Base-by-base conservation (phyloP, 257 asterid genomes). In the Ilex aquifolium region DNA sequence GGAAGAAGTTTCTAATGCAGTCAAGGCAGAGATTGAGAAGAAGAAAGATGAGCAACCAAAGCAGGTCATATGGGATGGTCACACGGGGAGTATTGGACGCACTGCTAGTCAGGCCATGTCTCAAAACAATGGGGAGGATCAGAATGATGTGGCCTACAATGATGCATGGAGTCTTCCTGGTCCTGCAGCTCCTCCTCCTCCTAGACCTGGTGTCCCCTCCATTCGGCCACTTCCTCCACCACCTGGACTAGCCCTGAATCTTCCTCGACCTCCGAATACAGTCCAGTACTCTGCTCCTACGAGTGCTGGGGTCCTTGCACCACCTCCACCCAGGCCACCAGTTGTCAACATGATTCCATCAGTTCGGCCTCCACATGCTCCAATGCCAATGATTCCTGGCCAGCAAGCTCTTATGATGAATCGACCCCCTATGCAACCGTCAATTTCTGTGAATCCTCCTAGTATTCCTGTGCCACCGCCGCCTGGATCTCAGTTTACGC, bases 1-100 rank as follows among this genome's bases (percentile, higher is more conserved):
- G 64, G 98, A 91, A 83, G 98, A 91, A 79, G 96, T 88, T 55
- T 88, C 96, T 39, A 91, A 91, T 73, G 98, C 96, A 29, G 98
- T 91, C 56, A 91, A 83, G 75, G 98, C 95, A 3, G 96, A 86
- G 82, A 91, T 88, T 61, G 95, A 89, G 60, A 91, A 86, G 90
- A 88, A 88, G 79, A 86, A 88, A 49, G 95, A 91, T 16, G 97
- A 88, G 72, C 96, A 86, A 73, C 95, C 98, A 10, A 91, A 88
- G 78, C 98, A 91, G 76, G 96, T 88, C 62, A 88, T 91, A 76
- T 91, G 98, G 98, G 98, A 91, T 72, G 98, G 98, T 32, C 98
- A 91, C 74, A 78, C 95, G 0, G 92, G 97, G 50, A 88, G 98
- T 70, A 85, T 91, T 68, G 97, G 97, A 2, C 93, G 95, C 17